Evolutionary conservation across 345 rosid genomes (phyloP).

Genomic region (Orychophragmus violaceus): DNA sequence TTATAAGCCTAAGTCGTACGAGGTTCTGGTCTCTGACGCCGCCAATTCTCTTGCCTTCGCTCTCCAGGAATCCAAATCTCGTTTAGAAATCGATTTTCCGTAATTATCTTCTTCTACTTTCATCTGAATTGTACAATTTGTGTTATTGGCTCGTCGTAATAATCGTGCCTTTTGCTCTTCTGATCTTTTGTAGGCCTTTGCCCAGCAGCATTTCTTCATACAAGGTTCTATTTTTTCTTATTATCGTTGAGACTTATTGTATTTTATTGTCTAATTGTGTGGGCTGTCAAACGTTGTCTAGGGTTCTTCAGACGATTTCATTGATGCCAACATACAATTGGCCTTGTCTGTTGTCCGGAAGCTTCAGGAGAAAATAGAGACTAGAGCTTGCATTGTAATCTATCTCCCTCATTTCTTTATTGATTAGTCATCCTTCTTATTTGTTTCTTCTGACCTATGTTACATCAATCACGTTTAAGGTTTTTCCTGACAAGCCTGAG

Average conservation of each 20-base stretch:
- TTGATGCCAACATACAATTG: slow-evolving; percentile 87
- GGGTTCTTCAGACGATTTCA: slow-evolving; percentile 97
- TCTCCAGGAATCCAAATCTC: slow-evolving; percentile 66
- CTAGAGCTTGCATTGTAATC: slow-evolving; percentile 76
- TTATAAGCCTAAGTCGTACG: slow-evolving; percentile 87
- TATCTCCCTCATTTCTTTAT: slow-evolving; percentile 4
- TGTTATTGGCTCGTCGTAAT: not conserved
- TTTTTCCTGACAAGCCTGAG: slow-evolving; percentile 85
- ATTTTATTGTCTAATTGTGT: slow-evolving; percentile 13
- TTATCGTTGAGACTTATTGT: not conserved
- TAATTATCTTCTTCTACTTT: slow-evolving; percentile 19
- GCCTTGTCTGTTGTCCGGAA: slow-evolving; percentile 69
- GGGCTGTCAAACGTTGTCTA: slow-evolving; percentile 43
- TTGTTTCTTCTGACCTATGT: not conserved
- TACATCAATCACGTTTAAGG: slow-evolving; percentile 39
- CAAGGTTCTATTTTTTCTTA: slow-evolving; percentile 48
- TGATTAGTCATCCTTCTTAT: not conserved
- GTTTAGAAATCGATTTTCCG: slow-evolving; percentile 93
- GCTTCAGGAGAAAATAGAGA: slow-evolving; percentile 61
- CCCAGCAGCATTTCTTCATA: slow-evolving; percentile 72
- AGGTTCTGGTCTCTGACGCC: slow-evolving; percentile 72
- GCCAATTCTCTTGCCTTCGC: slow-evolving; percentile 69
- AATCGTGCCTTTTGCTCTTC: slow-evolving; percentile 2
- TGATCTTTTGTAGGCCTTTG: slow-evolving; percentile 62
- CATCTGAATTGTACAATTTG: not conserved